Base-by-base conservation (phyloP, 2,329 filamentous ascomycete species). In the Akanthomyces dipterigenus region DNA sequence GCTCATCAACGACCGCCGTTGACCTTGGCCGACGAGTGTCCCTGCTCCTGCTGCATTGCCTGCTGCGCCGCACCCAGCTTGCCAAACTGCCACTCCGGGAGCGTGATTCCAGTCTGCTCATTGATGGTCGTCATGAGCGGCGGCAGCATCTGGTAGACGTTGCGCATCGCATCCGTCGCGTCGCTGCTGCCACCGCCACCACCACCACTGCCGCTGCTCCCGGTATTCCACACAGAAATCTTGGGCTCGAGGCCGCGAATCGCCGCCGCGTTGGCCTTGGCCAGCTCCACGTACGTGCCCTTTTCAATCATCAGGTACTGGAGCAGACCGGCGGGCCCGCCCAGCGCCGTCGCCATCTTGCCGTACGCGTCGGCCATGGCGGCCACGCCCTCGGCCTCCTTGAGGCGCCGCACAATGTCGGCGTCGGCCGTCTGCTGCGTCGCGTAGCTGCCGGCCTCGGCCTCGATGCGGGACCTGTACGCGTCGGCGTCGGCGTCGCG, bases 161-260 rank as follows among this genome's bases (percentile, higher is more conserved):
- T 93, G 65, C 90, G 81, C 75, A 95, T 88, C 1, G 71, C 67
- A 43, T 74, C 70, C 4, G 88, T 82, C 62, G 90, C 87, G 60
- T 82, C 77, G 50, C 73, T 71, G 46, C 74, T 72, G 45, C 73
- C 73, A 28, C 73, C 76, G 46, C 70, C 76, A n/a, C 74, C 77
- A 22, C 71, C 70, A 18, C 71, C 70, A 12, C 75, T 76, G 3
- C 72, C 76, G 3, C 72, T 79, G 54, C 76, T 72, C 48, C 89
- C 89, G 9, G 91, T 96, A 71, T 91, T 95, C 91, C 91, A 96
- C 28, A 93, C 86, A 64, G 87, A 92, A 77, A 96, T 95, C 87
- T 96, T 96, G 65, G 91, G 91, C 72, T 92, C 84, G 66, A 96
- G 76, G 28, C 91, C 91, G 56, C 84, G 80, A 70, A 96, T 84